Evolutionary conservation across 768 basidiomycete genomes (phyloP), one percentile per base, ranked within the genome.

Genomic region (Gautieria morchelliformis): DNA sequence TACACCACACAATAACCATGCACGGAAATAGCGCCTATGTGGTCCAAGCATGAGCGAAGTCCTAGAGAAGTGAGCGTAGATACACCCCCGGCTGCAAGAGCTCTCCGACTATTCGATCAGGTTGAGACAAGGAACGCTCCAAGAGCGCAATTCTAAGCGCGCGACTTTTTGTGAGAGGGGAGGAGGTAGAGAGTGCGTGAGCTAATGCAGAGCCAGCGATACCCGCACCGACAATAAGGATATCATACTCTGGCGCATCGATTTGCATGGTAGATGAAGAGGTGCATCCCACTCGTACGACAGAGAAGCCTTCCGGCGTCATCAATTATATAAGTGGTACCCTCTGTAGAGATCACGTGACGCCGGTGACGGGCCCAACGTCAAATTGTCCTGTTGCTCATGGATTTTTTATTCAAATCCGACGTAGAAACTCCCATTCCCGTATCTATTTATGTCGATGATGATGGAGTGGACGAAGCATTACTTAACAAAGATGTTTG

Each of bases 21-120:
- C 14, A 82, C 86, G 0, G 82, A 81, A 32, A 93, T 77, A 0
- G 93, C 85, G 68, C 91, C 94, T 58, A 98, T 94, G n/a, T 79
- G 84, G 24, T 97, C 88, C 46, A 96, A 70, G 54, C 83, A 84
- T 7, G 72, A 72, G 49, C 80, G 81, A 62, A 99, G 68, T 0
- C 92, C 94, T n/a, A 99, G 80, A 39, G 79, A 71, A 57, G 80
- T 72, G 46, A 99, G 72, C 0, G 92, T 83, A 12, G 75, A 74
- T 22, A 93, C 83, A 1, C 96, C 96, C 1, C 93, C 1, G 96
- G 96, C 66, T 99, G 96, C 22, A 99, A 74, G 1, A 98, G 82
- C 69, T 99, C 96, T 24, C 96, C 96, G 35, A 98, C 96, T 62
- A 99, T 98, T 17, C 96, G 81, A 76, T 98, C 93, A 0, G 96